Percentiles rank a stretch among this genome's conserved stretches.
phyloP scores from a whole-genome alignment of 2,329 filamentous ascomycete genomes.

The Monilinia polystroma region DNA sequence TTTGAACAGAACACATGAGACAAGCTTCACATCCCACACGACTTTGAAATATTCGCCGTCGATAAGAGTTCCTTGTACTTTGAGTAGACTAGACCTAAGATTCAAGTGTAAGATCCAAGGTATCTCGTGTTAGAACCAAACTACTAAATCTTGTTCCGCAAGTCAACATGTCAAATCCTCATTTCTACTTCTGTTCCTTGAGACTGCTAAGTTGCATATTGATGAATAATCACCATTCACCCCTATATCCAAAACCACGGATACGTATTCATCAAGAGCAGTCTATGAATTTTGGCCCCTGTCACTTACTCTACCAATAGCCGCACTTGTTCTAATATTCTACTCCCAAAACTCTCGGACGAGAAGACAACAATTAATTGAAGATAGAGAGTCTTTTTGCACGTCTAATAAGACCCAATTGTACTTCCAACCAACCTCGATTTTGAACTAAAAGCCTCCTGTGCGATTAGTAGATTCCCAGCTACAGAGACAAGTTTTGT shows the following conservation, averaged over 20 bases:
- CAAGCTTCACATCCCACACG: neutral
- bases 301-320: neutral
- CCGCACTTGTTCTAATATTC: neutral
- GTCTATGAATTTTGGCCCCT: neutral
- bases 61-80: neutral
- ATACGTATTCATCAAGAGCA: neutral
- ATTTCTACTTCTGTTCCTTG: no score
- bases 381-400: neutral
- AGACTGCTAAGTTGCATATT: neutral
- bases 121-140: neutral
- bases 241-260: neutral
- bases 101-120: neutral
- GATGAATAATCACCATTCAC: neutral
- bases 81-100: neutral
- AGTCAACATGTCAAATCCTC: neutral
- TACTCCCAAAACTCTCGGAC: neutral
- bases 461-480: accelerated
- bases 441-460: neutral
- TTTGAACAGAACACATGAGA: neutral
- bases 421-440: neutral
- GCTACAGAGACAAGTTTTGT: neutral
- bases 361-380: neutral
- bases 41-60: neutral
- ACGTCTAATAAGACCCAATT: neutral
- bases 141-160: neutral